Evolutionary conservation across 129 eudicot genomes (phyloP).

Genomic region (Artemisia tridentata): DNA sequence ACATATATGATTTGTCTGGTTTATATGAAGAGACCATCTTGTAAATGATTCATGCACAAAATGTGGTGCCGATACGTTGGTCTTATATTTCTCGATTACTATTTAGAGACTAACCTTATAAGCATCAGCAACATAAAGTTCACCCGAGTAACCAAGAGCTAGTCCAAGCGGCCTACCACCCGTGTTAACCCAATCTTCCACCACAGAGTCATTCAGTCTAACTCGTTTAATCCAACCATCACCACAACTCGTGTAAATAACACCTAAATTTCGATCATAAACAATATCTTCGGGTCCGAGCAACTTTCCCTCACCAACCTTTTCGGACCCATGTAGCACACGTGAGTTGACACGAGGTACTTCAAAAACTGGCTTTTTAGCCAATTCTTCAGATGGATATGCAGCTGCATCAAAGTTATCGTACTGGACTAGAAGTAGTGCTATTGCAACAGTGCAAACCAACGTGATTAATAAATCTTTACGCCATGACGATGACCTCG

Average conservation of each 20-base stretch:
- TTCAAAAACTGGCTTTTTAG: constrained; percentile 19
- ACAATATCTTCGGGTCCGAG: constrained; percentile 74
- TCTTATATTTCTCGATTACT: constrained; percentile 7
- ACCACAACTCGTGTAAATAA: constrained; percentile 64
- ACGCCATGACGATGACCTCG: constrained; percentile 27
- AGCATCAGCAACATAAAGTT: constrained; percentile 71
- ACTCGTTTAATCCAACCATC: constrained; percentile 94
- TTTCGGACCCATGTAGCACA: constrained; percentile 52
- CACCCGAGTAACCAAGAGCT: constrained; percentile 47
- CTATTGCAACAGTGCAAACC: constrained; percentile 32
- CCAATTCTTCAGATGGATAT: constrained; percentile 41
- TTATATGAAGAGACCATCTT: no score
- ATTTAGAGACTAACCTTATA: constrained; percentile 38
- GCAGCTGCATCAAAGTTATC: constrained; percentile 76
- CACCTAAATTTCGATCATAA: constrained; percentile 43
- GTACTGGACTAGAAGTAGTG: constrained; percentile 41
- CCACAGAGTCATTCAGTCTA: constrained; percentile 39
- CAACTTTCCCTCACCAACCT: constrained; percentile 57
- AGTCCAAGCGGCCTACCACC: constrained; percentile 95
- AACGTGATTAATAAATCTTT: constrained; percentile 26
- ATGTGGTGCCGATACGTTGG: background rate
- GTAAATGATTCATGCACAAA: background rate
- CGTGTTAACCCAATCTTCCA: constrained; percentile 84
- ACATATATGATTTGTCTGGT: no score
- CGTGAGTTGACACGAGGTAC: constrained; percentile 40